Base-by-base conservation (phyloP, 768 basidiomycete genomes). In the Trametes sanguinea region DNA sequence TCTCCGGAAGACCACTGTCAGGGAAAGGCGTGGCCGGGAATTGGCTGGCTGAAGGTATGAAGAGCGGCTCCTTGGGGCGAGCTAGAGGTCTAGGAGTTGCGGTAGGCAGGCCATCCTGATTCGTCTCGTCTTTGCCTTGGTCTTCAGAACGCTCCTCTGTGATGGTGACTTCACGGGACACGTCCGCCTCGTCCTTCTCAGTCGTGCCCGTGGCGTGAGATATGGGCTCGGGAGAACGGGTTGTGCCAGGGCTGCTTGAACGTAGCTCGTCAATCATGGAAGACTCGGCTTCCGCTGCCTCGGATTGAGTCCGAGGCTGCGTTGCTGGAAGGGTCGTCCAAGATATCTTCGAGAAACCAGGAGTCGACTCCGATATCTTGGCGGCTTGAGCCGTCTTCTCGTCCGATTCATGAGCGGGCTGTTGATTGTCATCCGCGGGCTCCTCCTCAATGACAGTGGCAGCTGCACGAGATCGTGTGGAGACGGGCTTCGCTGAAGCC, bases 11-110 rank as follows among this genome's bases (percentile, higher is more conserved):
- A 1, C 57, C 57, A 10, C 32, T 54, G 1, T 67, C 60, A 40
- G 54, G 74, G 17, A 85, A 85, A 61, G 83, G 82, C 7, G 83
- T 85, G 61, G 83, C 81, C 0, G 81, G 76, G 40, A 76, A 70
- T 67, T 85, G 85, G 64, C 81, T 86, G 64, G 80, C 78, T 30
- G 81, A 76, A 16, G 75, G 78, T 30, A 85, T 70, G 68, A 88
- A 88, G 51, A 85, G 69, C 14, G 82, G 80, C 16, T 64, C 59
- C 51, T 64, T 60, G 27, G 14, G 22, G 27, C 30, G 37, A 16
- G 14, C n/a, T n/a, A 45, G 55, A 2, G 63, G 58, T 29, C 37
- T 57, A 6, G 58, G 63, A 5, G 63, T 64, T 9, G 17, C 48
- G 6, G 52, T 35, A 1, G 50, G 43, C 2, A 52, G 22, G 9